A percentile compares a stretch with the other conserved stretches of the same genome.
Evolutionary conservation across 2,329 filamentous ascomycete genomes (phyloP).

Genomic region (Bipolaris cookei): DNA sequence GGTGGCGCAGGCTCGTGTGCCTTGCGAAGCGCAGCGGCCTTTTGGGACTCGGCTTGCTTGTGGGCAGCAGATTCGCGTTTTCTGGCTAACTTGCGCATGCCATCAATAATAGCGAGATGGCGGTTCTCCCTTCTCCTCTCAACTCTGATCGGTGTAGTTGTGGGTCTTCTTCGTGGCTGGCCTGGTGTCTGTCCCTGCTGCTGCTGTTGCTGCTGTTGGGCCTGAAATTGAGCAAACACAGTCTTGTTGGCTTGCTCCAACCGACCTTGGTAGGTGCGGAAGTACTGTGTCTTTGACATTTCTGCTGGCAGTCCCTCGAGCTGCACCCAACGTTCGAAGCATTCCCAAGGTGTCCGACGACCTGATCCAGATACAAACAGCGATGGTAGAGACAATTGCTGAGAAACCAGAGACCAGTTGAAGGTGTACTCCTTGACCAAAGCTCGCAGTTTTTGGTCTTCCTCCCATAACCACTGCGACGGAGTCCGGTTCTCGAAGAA

Average conservation of each 20-base stretch:
- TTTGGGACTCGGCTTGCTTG: slow-evolving; percentile 79
- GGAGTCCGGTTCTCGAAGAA: slow-evolving; percentile 89
- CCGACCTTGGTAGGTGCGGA: slow-evolving; percentile 73
- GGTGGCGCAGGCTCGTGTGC: slow-evolving; percentile 71
- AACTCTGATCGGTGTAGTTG: slow-evolving; percentile 78
- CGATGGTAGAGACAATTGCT: slow-evolving; percentile 75
- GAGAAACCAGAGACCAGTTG: slow-evolving; percentile 96
- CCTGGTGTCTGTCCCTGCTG: slow-evolving; percentile 59
- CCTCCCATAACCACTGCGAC: slow-evolving; percentile 88
- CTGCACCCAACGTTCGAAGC: slow-evolving; percentile 95
- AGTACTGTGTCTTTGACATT: slow-evolving; percentile 95
- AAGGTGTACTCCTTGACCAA: slow-evolving; percentile 93
- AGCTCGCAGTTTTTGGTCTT: slow-evolving; percentile 86
- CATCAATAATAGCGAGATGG: slow-evolving; percentile 87
- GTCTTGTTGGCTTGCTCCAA: slow-evolving; percentile 68
- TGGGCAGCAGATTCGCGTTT: slow-evolving; percentile 85
- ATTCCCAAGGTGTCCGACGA: slow-evolving; percentile 95
- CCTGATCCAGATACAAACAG: slow-evolving; percentile 84
- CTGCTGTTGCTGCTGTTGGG: slow-evolving; percentile 60
- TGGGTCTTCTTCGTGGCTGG: slow-evolving; percentile 67
- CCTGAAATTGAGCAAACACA: slow-evolving; percentile 64
- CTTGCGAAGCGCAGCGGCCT: slow-evolving; percentile 81
- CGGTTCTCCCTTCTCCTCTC: slow-evolving; percentile 86
- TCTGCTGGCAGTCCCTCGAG: slow-evolving; percentile 89
- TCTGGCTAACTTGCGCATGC: slow-evolving; percentile 93